Evolutionary conservation across 1,284 basidiomycete genomes (phyloP).

Genomic region (Spongispora temasekensis): DNA sequence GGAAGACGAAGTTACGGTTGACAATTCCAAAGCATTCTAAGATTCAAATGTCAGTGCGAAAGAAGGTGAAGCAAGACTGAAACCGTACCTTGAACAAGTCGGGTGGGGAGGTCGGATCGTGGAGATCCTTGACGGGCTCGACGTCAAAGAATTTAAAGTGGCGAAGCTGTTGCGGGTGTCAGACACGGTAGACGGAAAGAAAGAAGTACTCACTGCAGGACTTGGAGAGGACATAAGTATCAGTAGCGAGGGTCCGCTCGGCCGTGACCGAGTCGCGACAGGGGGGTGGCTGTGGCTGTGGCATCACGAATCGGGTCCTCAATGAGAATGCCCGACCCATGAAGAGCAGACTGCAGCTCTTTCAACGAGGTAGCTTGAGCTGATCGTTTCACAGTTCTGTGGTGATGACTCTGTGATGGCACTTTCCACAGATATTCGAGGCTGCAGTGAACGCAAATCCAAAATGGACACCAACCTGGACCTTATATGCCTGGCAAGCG

Average conservation of each 20-base stretch:
- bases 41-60: constrained; percentile 3
- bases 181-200: constrained; percentile 1
- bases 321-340: too few relatives aligned
- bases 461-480: background rate
- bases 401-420: too few relatives aligned
- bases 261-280: too few relatives aligned
- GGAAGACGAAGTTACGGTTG: constrained; percentile 61
- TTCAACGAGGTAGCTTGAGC: too few relatives aligned
- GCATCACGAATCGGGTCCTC: too few relatives aligned
- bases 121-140: constrained; percentile 74
- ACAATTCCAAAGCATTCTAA: constrained; percentile 72
- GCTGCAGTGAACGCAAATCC: background rate
- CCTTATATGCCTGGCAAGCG: background rate
- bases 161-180: constrained; percentile 57
- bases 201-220: too few relatives aligned
- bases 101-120: constrained; percentile 75
- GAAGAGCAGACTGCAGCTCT: too few relatives aligned
- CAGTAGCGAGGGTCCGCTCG: too few relatives aligned
- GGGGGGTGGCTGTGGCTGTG: too few relatives aligned
- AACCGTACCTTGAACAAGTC: constrained; percentile 70
- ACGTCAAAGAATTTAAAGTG: constrained; percentile 85
- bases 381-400: too few relatives aligned
- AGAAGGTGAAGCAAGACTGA: background rate
- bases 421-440: background rate
- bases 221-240: too few relatives aligned